Percentiles rank a stretch among this genome's conserved stretches.
These are phyloP conservation scores for Neonectria punicea DNA, from an alignment of 2,329 filamentous ascomycete genomes.

Conservation along the genomic window DNA sequence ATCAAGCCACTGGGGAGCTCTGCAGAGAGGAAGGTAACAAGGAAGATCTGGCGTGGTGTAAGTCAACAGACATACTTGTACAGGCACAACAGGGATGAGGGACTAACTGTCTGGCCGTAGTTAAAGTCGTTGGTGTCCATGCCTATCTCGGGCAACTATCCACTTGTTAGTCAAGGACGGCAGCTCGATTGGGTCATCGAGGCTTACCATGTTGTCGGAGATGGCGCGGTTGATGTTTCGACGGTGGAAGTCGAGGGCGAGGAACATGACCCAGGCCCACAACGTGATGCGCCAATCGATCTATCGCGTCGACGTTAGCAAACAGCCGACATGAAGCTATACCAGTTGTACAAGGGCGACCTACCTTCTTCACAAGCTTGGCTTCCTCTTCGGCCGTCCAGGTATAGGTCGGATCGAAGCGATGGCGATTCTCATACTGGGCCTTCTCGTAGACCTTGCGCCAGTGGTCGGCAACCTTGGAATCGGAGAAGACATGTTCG, in stretches of 20 bases:
- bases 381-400: constrained; percentile 62
- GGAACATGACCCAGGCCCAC: constrained; percentile 61
- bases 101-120: constrained; percentile 52
- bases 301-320: constrained; percentile 43
- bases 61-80: not conserved
- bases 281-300: constrained; percentile 57
- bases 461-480: constrained; percentile 64
- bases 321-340: not conserved
- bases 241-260: constrained; percentile 57
- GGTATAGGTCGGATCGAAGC: constrained; percentile 60
- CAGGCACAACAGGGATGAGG: not conserved
- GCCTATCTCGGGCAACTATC: constrained; percentile 50
- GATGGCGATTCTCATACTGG: constrained; percentile 68
- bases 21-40: constrained; percentile 57
- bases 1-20: constrained; percentile 61
- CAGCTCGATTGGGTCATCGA: not conserved
- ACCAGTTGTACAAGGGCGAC: too few species aligned
- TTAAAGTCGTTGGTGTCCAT: constrained; percentile 60
- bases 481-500: constrained; percentile 61
- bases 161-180: constrained; percentile 7
- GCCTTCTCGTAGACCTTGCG: constrained; percentile 64
- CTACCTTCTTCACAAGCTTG: constrained; percentile 57
- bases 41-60: constrained; percentile 50
- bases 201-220: constrained; percentile 50
- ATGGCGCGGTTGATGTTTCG: constrained; percentile 58